Percentiles rank a stretch among this genome's conserved stretches.
phyloP scores from a whole-genome alignment of 768 basidiomycete genomes.

The Macrolepiota dolichaula region DNA sequence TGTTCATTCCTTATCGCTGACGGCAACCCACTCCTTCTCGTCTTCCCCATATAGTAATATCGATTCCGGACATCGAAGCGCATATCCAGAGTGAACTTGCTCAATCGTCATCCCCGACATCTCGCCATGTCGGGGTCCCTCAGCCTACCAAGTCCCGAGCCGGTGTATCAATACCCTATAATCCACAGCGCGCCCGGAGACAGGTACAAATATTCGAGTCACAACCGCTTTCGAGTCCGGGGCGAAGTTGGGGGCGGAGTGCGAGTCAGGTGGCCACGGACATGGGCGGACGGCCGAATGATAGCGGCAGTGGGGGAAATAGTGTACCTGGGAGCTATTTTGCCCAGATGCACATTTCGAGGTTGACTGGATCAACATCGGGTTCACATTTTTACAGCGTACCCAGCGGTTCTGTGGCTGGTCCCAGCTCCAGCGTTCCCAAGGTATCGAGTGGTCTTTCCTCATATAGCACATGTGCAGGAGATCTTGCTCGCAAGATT shows the following conservation, averaged over 20 bases:
- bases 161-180: constrained; percentile 59
- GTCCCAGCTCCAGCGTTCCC: constrained; percentile 36
- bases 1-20: constrained; percentile 25
- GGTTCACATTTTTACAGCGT: constrained; percentile 18
- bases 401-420: constrained; percentile 26
- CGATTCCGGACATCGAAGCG: constrained; percentile 75
- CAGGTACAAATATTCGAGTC: constrained; percentile 84
- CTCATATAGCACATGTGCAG: constrained; percentile 19
- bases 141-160: constrained; percentile 59
- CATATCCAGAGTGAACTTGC: constrained; percentile 71
- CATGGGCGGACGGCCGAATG: constrained; percentile 23
- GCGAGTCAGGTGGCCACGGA: constrained; percentile 13
- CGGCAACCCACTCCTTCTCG: constrained; percentile 18
- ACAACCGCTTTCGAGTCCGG: constrained; percentile 68
- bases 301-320: constrained; percentile 33
- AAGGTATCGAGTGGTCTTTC: constrained; percentile 38
- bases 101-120: constrained; percentile 66
- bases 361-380: constrained; percentile 22
- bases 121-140: constrained; percentile 79
- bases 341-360: constrained; percentile 37
- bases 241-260: constrained; percentile 31
- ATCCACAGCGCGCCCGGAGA: constrained; percentile 46
- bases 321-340: constrained; percentile 39
- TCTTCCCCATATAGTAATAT: constrained; percentile 58
- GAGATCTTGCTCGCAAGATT: not conserved